These are phyloP conservation scores for Hygrocybe coccinea DNA, from an alignment of 768 basidiomycete genomes.

Conservation along the genomic window DNA sequence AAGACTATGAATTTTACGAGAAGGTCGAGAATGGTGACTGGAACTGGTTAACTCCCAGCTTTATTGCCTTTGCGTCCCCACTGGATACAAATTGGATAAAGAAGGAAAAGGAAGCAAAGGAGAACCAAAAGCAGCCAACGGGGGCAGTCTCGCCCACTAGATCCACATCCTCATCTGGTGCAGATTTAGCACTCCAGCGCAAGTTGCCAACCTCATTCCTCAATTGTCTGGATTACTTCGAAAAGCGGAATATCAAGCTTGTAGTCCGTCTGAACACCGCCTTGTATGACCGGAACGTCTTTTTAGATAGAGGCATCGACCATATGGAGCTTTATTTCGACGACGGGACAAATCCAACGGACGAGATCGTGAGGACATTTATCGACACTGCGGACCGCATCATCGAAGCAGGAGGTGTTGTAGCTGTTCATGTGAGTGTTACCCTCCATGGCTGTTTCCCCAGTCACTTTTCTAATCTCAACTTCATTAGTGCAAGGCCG, in stretches of 20 bases:
- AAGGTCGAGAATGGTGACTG: slow-evolving; percentile 94
- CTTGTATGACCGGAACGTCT: slow-evolving; percentile 78
- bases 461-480: slow-evolving; percentile 1
- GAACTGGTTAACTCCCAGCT: slow-evolving; percentile 91
- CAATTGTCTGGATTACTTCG: slow-evolving; percentile 92
- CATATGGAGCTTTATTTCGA: slow-evolving; percentile 95
- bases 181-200: slow-evolving; percentile 62
- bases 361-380: slow-evolving; percentile 90
- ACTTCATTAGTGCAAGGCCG: slow-evolving; percentile 81
- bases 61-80: slow-evolving; percentile 92
- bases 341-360: slow-evolving; percentile 95
- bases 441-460: slow-evolving; percentile 3
- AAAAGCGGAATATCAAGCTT: slow-evolving; percentile 78
- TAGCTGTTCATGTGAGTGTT: slow-evolving; percentile 78
- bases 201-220: slow-evolving; percentile 75
- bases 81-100: slow-evolving; percentile 79
- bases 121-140: slow-evolving; percentile 28
- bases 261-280: slow-evolving; percentile 93
- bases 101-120: slow-evolving; percentile 60
- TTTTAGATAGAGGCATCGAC: slow-evolving; percentile 79
- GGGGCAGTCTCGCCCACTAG: slow-evolving; percentile 24
- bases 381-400: slow-evolving; percentile 78
- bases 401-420: slow-evolving; percentile 72
- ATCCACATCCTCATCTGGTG: slow-evolving; percentile 26
- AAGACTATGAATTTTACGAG: slow-evolving; percentile 92